Percentiles rank a stretch among this genome's conserved stretches.
Conservation (phyloP, 805 yeast species). For the Suhomyces kilbournensis region DNA sequence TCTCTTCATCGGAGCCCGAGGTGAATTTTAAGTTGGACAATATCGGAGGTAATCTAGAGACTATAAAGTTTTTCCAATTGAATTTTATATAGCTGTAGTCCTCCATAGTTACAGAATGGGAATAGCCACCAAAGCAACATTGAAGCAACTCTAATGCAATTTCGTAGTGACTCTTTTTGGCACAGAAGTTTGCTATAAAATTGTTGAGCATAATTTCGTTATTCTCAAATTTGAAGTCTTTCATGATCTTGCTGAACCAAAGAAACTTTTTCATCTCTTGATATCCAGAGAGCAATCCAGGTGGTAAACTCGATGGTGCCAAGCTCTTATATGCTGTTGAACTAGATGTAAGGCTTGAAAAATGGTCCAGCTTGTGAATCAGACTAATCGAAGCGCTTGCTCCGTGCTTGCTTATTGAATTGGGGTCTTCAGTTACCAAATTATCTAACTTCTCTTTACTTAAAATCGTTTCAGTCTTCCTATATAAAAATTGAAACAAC, state of each 20-base stretch:
- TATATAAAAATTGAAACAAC: constrained; percentile 12
- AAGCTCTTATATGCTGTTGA: background rate
- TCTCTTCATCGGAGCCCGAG: constrained; percentile 8
- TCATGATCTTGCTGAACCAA: constrained; percentile 27
- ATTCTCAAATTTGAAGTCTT: constrained; percentile 19
- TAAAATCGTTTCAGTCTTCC: constrained; percentile 8
- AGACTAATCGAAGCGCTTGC: background rate
- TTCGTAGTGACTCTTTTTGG: constrained; percentile 9
- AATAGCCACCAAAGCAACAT: constrained; percentile 20
- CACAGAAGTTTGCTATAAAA: constrained; percentile 9
- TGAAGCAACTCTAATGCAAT: constrained; percentile 18
- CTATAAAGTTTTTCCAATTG: constrained; percentile 36
- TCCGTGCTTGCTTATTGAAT: background rate
- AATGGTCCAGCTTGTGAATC: no score
- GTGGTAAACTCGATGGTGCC: background rate
- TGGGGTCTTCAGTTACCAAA: background rate
- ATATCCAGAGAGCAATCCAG: background rate
- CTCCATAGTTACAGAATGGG: constrained; percentile 15
- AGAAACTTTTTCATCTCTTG: constrained; percentile 20
- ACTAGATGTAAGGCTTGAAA: background rate
- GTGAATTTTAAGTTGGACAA: constrained; percentile 17
- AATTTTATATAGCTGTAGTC: constrained; percentile 23
- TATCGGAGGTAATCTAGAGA: constrained; percentile 26
- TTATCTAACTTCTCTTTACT: constrained; percentile 3
- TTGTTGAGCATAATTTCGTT: constrained; percentile 11